Base-by-base conservation (phyloP, 257 asterid species). In the Cinchona pubescens region DNA sequence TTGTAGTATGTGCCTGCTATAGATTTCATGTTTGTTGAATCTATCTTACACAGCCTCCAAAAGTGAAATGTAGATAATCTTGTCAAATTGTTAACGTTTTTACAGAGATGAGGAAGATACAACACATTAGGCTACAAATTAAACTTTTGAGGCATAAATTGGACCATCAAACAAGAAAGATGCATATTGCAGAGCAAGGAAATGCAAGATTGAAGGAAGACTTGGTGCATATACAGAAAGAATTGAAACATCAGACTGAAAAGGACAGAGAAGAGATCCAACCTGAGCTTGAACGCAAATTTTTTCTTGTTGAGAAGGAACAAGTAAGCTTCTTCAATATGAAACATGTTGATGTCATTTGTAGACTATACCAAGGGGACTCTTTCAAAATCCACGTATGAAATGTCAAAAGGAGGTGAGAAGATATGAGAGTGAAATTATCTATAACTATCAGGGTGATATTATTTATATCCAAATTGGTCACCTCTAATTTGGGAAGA, bases 181-280 rank as follows among this genome's bases (percentile, higher is more conserved):
- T 70, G 64, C 62, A 16, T 71, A n/a, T 71, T 71, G 75, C 66
- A 71, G 75, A 71, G 35, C 51, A 34, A 35, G 75, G 64, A 53
- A 71, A 71, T 71, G 63, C 32, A 29, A 15, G 45, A 34, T 27
- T 27, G 77, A 73, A 29, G 59, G 61, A 61, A 61, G 40, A 61
- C 42, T 40, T 63, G 63, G 71, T 38, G 34, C n/a, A 23, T 5
- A 30, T 32, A 43, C 34, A 61, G 37, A 32, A 74, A 35, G 71
- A 74, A 35, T 15, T 61, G 70, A 48, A 27, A 46, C 46, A 46
- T 38, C 69, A 64, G 43, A 35, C 59, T 72, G 27, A 9, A 72
- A 72, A 72, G 58, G 59, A 61, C 45, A 45, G 49, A 45, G 49
- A 74, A 46, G 48, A 63, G 63, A 49, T 14, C 45, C 49, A 74